These are phyloP conservation scores for Pythium guiyangense DNA, from an alignment of 352 stramenopile genomes.

Conservation along the genomic window DNA sequence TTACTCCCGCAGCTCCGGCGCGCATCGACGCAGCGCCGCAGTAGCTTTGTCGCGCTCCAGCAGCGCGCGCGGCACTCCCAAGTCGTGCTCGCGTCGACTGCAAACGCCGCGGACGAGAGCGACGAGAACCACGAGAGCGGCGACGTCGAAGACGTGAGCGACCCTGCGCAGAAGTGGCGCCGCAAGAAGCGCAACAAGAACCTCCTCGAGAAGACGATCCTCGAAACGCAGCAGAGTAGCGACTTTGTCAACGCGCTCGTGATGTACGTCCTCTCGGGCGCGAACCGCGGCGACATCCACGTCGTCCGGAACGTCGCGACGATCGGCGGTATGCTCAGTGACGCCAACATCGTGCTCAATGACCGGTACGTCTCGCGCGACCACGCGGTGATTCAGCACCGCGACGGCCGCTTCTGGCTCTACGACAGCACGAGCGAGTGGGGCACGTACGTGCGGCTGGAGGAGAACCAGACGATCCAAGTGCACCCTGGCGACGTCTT, in stretches of 20 bases:
- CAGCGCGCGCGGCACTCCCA: conserved; percentile 26
- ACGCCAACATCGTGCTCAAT: conserved; percentile 68
- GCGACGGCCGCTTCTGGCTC: conserved; percentile 65
- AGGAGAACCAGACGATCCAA: conserved; percentile 61
- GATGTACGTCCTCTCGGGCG: conserved; percentile 71
- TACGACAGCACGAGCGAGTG: conserved; percentile 67
- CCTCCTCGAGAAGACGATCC: conserved; percentile 52
- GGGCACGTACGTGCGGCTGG: conserved; percentile 71
- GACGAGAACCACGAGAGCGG: conserved; percentile 24
- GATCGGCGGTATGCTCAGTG: conserved; percentile 44
- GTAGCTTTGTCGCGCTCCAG: conserved; percentile 8
- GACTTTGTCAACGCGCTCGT: conserved; percentile 56
- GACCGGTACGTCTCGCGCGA: conserved; percentile 50
- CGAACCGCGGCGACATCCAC: conserved; percentile 73
- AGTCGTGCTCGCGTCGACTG: conserved; percentile 20
- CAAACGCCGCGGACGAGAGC: conserved; percentile 17
- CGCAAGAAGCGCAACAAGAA: conserved; percentile 76
- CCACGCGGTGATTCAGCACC: conserved; percentile 71
- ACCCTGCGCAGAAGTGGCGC: conserved; percentile 47
- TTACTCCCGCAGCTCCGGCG: conserved; percentile 1
- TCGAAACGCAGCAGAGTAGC: conserved; percentile 45
- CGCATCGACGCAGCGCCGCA: conserved; percentile 8
- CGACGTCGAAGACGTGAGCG: conserved; percentile 30
- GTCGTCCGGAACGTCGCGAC: conserved; percentile 63
- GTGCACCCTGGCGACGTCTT: conserved; percentile 69